Evolutionary conservation across 2,329 filamentous ascomycete species (phyloP).

Genomic region (Blastomyces parvus): DNA sequence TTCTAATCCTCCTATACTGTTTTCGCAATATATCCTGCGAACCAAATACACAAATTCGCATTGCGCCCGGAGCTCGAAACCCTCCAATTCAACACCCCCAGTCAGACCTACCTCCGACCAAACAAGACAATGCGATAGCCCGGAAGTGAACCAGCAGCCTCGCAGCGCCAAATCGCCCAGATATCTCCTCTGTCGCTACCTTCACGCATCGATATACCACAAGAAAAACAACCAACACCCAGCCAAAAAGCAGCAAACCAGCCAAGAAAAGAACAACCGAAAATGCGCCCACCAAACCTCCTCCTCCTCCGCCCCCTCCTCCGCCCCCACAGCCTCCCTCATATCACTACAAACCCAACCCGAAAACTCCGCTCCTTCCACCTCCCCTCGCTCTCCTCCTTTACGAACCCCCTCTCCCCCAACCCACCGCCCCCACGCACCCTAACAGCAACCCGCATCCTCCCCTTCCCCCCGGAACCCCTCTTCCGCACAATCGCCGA

Average conservation of each 20-base stretch:
- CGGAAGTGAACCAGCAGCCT: background rate
- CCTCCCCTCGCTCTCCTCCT: constrained; percentile 15
- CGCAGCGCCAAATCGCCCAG: background rate
- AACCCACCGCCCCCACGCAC: constrained; percentile 46
- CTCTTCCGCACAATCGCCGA: constrained; percentile 85
- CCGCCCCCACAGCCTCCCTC: background rate
- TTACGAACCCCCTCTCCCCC: constrained; percentile 10
- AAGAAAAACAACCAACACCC: background rate
- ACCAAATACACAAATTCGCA: background rate
- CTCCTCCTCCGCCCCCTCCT: background rate
- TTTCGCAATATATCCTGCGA: background rate
- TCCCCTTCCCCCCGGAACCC: constrained; percentile 60
- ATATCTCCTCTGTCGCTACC: background rate
- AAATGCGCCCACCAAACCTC: background rate
- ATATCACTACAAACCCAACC: background rate
- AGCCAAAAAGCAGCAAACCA: background rate
- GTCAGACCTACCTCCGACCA: background rate
- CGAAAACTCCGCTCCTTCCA: constrained; percentile 13
- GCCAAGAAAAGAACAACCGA: background rate
- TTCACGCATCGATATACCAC: background rate
- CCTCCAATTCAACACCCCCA: background rate
- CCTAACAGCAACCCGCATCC: constrained; percentile 62
- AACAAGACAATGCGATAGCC: background rate
- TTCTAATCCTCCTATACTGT: background rate
- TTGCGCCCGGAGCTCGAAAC: background rate